A percentile compares a stretch with the other conserved stretches of the same genome.
These are phyloP conservation scores for Poterioochromonas sp. DNA, from an alignment of 352 stramenopile genomes.

Conservation along the genomic window DNA sequence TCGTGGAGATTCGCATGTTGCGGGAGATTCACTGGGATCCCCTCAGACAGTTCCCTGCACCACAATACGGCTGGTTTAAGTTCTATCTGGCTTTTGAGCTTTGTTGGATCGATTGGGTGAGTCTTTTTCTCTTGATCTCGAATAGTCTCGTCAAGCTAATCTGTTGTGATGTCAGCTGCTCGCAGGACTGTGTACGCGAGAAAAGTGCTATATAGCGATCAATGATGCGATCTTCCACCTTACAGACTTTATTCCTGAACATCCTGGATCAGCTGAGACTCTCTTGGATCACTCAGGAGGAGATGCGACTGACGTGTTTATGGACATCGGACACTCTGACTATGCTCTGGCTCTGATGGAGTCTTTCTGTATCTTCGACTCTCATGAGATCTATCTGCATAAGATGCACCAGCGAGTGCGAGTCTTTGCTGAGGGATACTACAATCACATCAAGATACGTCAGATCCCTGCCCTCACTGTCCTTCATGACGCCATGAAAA, in stretches of 20 bases:
- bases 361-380: not conserved
- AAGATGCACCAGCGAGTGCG: not conserved
- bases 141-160: too few relatives aligned
- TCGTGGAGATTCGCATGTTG: not conserved
- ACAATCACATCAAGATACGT: not conserved
- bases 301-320: not conserved
- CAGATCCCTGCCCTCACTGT: not conserved
- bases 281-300: not conserved
- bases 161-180: too few relatives aligned
- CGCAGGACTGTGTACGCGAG: not conserved
- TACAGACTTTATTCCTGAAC: not conserved
- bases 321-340: not conserved
- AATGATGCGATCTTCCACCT: not conserved
- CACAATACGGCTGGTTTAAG: not conserved
- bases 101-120: not conserved
- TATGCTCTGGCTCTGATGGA: not conserved
- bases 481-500: not conserved
- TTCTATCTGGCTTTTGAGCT: not conserved
- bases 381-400: not conserved
- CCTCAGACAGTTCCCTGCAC: not conserved
- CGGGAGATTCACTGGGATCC: not conserved
- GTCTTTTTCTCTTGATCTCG: too few relatives aligned
- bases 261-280: conserved; percentile 12
- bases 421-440: not conserved
- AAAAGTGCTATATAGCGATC: not conserved